Conservation (phyloP, 164 flowering plant species). For the Chimonanthus salicifolius region DNA sequence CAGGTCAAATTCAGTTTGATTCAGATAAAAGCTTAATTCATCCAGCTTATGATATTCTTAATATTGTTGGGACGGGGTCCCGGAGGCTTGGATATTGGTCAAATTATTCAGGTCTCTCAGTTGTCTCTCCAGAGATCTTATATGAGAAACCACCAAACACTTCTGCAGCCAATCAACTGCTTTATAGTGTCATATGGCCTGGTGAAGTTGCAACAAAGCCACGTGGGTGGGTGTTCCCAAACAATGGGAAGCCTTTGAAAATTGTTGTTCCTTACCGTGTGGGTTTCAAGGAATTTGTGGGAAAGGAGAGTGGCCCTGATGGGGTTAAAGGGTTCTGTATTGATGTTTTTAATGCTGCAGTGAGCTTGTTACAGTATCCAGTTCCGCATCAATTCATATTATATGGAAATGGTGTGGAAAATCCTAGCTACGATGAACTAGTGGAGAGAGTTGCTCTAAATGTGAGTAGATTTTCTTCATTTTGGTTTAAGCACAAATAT, state of each 20-base stretch:
- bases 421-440: constrained; percentile 52
- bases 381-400: constrained; percentile 56
- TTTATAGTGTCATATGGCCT: constrained; percentile 73
- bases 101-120: constrained; percentile 69
- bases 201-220: constrained; percentile 57
- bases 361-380: constrained; percentile 65
- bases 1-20: constrained; percentile 61
- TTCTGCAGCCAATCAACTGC: constrained; percentile 47
- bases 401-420: constrained; percentile 62
- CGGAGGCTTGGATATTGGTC: constrained; percentile 83
- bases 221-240: constrained; percentile 15
- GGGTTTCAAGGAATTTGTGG: constrained; percentile 56
- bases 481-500: no score
- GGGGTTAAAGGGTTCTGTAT: constrained; percentile 69
- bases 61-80: constrained; percentile 49
- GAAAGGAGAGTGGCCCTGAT: constrained; percentile 36
- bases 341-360: constrained; percentile 83
- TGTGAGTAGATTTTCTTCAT: constrained; percentile 38
- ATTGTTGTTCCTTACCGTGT: constrained; percentile 77
- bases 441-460: constrained; percentile 45
- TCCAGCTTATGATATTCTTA: constrained; percentile 70
- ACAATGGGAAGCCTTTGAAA: constrained; percentile 69
- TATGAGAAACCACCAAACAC: constrained; percentile 47
- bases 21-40: constrained; percentile 43
- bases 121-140: constrained; percentile 60